phyloP scores from a whole-genome alignment of 2,329 filamentous ascomycete species.

The Trichophyton equinum region DNA sequence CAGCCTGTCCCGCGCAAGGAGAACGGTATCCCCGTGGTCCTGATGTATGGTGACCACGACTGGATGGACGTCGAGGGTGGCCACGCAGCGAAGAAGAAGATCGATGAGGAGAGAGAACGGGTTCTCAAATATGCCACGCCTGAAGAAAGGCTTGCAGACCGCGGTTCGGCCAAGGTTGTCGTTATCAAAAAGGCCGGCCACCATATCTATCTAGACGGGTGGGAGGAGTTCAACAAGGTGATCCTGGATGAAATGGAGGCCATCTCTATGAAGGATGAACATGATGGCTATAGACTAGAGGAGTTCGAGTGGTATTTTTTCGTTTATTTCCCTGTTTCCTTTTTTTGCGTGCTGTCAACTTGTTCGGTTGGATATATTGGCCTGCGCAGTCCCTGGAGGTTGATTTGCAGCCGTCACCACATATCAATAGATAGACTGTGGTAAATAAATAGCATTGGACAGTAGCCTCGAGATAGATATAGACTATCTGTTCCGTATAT shows the following conservation, averaged over 20 bases:
- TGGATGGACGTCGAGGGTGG: slow-evolving; percentile 97
- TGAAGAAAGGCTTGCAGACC: slow-evolving; percentile 54
- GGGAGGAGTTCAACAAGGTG: slow-evolving; percentile 56
- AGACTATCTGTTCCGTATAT: not conserved
- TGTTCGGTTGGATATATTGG: not conserved
- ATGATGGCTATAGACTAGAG: not conserved
- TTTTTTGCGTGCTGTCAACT: not conserved
- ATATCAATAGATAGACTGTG: not conserved
- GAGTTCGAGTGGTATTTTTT: not conserved
- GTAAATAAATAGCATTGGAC: not conserved
- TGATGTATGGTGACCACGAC: slow-evolving; percentile 96
- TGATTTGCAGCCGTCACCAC: not conserved
- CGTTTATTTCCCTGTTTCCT: not conserved
- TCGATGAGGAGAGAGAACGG: slow-evolving; percentile 54
- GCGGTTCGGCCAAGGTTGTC: slow-evolving; percentile 69
- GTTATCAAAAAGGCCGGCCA: slow-evolving; percentile 62
- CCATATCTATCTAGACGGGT: slow-evolving; percentile 59
- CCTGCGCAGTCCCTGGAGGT: not conserved
- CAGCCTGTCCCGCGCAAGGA: slow-evolving; percentile 30
- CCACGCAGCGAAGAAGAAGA: slow-evolving; percentile 62
- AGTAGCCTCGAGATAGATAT: not conserved
- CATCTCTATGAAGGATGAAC: slow-evolving; percentile 28
- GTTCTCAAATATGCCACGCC: slow-evolving; percentile 43
- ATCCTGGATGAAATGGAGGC: slow-evolving; percentile 56
- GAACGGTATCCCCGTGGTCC: slow-evolving; percentile 66